Evolutionary conservation across 306 rosid species (phyloP).

Genomic region (Glycine soja): DNA sequence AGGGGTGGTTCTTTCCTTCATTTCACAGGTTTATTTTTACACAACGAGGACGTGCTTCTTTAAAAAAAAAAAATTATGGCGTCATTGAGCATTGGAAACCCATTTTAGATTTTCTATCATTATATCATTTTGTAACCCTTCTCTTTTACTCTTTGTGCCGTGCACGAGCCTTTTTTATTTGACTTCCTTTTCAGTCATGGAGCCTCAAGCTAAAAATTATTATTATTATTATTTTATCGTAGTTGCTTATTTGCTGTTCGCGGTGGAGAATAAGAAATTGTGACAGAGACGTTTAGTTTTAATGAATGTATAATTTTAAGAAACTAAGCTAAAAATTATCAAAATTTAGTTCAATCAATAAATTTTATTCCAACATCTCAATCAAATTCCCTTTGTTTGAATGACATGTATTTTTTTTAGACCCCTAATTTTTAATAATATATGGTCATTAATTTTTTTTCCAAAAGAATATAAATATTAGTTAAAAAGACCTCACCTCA

Average conservation of each 20-base stretch:
- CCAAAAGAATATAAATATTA: too few relatives aligned
- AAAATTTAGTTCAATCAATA: too few relatives aligned
- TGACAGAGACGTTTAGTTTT: not conserved
- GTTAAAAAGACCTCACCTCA: too few relatives aligned
- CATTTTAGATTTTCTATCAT: not conserved
- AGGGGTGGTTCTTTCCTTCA: not conserved
- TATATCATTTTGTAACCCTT: not conserved
- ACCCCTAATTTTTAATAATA: too few relatives aligned
- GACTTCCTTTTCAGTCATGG: constrained; percentile 1
- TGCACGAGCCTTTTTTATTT: not conserved
- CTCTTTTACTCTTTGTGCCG: not conserved
- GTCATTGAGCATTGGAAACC: not conserved
- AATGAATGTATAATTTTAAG: too few relatives aligned
- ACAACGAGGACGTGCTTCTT: not conserved
- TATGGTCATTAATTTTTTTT: too few relatives aligned
- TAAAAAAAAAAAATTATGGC: too few relatives aligned
- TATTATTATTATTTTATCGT: not conserved
- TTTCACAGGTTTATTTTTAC: not conserved
- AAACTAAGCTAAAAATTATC: too few relatives aligned
- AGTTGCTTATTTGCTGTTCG: not conserved
- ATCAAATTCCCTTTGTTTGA: too few relatives aligned
- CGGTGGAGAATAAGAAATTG: not conserved
- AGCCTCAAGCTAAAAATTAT: not conserved
- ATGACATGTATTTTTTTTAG: too few relatives aligned
- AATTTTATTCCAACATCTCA: too few relatives aligned